Evolutionary conservation across 2,329 filamentous ascomycete genomes (phyloP).

Genomic region (Cryoendolithus antarcticus): DNA sequence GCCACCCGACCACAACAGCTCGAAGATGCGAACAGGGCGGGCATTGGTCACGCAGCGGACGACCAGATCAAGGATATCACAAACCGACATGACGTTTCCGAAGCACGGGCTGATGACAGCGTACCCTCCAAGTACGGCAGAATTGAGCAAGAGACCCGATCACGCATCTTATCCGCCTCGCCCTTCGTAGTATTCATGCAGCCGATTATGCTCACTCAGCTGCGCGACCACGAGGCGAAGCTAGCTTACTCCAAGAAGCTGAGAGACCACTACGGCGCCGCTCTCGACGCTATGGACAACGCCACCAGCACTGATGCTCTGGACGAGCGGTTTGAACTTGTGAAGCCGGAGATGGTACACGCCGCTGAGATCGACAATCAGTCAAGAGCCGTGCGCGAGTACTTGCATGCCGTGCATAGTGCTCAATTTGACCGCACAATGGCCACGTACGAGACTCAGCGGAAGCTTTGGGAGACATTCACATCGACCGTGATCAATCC

Average conservation of each 20-base stretch:
- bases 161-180: constrained; percentile 84
- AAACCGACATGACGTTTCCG: too few species aligned
- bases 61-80: too few species aligned
- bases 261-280: constrained; percentile 53
- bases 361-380: constrained; percentile 73
- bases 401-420: constrained; percentile 87
- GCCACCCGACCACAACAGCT: constrained; percentile 32
- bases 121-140: constrained; percentile 84
- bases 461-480: constrained; percentile 91
- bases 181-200: constrained; percentile 93
- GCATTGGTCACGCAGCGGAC: too few species aligned
- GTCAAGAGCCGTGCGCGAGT: constrained; percentile 79
- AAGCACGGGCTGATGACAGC: constrained; percentile 1
- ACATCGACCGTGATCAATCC: constrained; percentile 77
- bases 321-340: constrained; percentile 62
- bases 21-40: neutral
- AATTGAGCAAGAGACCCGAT: constrained; percentile 85
- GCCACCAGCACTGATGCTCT: constrained; percentile 22
- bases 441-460: constrained; percentile 89
- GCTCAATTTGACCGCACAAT: constrained; percentile 93
- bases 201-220: constrained; percentile 83
- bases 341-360: constrained; percentile 92
- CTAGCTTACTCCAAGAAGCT: constrained; percentile 71
- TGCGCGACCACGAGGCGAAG: constrained; percentile 78
- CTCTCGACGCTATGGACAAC: constrained; percentile 33